Percentiles rank a stretch among this genome's conserved stretches.
Conservation (phyloP, 768 basidiomycete species). For the Hydnomerulius pinastri region DNA sequence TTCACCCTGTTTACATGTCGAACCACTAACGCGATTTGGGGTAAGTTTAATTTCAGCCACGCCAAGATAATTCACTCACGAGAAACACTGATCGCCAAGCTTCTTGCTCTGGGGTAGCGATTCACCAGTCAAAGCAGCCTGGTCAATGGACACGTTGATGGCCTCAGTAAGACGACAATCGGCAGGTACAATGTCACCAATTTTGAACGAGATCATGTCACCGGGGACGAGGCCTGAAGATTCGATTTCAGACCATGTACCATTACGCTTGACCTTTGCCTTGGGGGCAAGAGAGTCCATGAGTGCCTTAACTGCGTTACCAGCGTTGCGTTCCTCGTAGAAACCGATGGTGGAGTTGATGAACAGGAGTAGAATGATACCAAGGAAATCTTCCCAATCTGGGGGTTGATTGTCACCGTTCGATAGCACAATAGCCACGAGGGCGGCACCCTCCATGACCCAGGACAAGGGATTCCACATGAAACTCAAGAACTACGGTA, state of each 20-base stretch:
- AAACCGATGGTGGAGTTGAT: constrained; percentile 98
- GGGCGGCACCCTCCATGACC: constrained; percentile 98
- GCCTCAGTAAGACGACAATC: constrained; percentile 97
- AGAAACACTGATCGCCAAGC: constrained; percentile 95
- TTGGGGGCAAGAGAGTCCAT: constrained; percentile 99
- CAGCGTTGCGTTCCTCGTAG: constrained; percentile 96
- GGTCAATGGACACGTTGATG: constrained; percentile 97
- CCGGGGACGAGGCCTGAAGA: constrained; percentile 89
- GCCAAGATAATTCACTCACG: constrained; percentile 55
- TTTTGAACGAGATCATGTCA: constrained; percentile 97
- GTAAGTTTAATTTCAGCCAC: neutral
- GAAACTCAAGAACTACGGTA: constrained; percentile 79
- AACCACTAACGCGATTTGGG: constrained; percentile 58
- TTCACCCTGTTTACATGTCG: constrained; percentile 98
- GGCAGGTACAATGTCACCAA: constrained; percentile 97
- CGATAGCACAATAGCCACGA: constrained; percentile 93
- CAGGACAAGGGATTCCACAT: constrained; percentile 99
- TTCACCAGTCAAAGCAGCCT: constrained; percentile 97
- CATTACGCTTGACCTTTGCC: constrained; percentile 88
- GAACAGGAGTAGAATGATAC: constrained; percentile 89
- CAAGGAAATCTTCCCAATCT: constrained; percentile 97
- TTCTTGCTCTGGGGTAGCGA: constrained; percentile 94
- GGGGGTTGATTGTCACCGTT: constrained; percentile 87
- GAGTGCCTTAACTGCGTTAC: constrained; percentile 98
- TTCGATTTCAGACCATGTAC: constrained; percentile 88